phyloP scores from a whole-genome alignment of 495 filamentous ascomycete species.

The Neurospora tetrasperma region DNA sequence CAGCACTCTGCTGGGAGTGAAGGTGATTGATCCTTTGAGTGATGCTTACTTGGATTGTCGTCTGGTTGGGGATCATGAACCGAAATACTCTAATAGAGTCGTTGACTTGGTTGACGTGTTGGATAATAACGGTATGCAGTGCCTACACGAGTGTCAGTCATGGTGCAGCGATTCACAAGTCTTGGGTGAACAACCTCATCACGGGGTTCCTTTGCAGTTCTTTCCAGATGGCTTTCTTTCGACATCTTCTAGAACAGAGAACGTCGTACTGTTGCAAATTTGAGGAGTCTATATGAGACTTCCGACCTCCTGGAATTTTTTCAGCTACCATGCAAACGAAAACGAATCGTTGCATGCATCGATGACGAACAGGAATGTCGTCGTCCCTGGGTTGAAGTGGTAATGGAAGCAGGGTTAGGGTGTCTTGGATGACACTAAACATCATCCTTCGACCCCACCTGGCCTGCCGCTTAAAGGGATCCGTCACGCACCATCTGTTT shows the following conservation, averaged over 20 bases:
- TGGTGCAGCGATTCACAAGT: background rate
- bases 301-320: background rate
- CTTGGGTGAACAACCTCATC: conserved; percentile 30
- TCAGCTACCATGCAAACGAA: background rate
- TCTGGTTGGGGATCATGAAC: conserved; percentile 18
- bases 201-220: conserved; percentile 64
- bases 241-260: conserved; percentile 1
- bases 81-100: conserved; percentile 30
- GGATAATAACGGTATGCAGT: conserved; percentile 29
- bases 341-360: background rate
- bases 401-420: background rate
- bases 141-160: conserved; percentile 23
- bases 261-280: background rate
- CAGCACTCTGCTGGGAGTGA: background rate
- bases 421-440: background rate
- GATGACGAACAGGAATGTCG: background rate
- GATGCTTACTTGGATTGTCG: conserved; percentile 19
- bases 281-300: background rate
- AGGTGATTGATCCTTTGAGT: conserved; percentile 2
- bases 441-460: background rate
- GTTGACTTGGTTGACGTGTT: conserved; percentile 23
- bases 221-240: conserved; percentile 41
- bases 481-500: background rate
- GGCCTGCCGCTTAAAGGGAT: background rate
- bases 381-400: background rate